Conservation (phyloP, 768 basidiomycete species). For the Phanerochaete carnosa region DNA sequence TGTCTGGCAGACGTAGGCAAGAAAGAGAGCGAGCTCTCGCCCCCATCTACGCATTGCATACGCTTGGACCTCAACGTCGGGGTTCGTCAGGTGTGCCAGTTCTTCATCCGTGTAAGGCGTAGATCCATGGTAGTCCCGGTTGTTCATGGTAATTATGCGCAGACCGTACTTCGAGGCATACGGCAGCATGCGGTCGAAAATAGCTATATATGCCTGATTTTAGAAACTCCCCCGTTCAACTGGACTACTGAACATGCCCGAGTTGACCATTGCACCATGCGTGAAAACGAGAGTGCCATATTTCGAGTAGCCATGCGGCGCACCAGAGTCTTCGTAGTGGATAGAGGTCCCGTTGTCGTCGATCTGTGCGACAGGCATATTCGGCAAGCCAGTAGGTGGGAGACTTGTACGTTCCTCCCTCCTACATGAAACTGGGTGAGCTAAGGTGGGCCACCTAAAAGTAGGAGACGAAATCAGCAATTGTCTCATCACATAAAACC, state of each 20-base stretch:
- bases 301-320: neutral
- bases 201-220: neutral
- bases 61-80: neutral
- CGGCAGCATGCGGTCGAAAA: constrained; percentile 3
- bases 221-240: neutral
- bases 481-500: too few relatives aligned
- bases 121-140: constrained; percentile 5
- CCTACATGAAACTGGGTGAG: too few relatives aligned
- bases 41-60: neutral
- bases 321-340: constrained; percentile 10
- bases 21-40: constrained; percentile 2
- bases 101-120: neutral
- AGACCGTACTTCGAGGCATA: neutral
- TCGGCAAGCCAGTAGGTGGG: too few relatives aligned
- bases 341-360: constrained; percentile 2
- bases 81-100: neutral
- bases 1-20: neutral
- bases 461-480: too few relatives aligned
- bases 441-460: too few relatives aligned
- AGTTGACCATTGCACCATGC: constrained; percentile 1
- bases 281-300: constrained; percentile 8
- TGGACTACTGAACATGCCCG: neutral
- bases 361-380: constrained; percentile 10
- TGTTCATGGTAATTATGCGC: constrained; percentile 5
- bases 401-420: too few relatives aligned